Conservation (phyloP, 2,329 filamentous ascomycete genomes). For the Parascedosporium putredinis region DNA sequence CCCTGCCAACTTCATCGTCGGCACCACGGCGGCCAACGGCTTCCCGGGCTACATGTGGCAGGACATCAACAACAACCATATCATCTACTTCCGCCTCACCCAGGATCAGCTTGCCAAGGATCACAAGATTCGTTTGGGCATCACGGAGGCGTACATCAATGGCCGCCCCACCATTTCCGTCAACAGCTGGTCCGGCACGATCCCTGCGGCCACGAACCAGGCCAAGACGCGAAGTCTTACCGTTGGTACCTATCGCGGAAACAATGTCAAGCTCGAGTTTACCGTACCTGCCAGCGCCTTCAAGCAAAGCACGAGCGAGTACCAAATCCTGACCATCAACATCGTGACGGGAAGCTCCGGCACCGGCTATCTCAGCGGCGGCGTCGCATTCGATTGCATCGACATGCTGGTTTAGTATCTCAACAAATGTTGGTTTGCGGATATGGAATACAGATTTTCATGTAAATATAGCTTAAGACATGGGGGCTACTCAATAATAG, state of each 20-base stretch:
- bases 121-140: constrained; percentile 20
- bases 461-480: too few species aligned
- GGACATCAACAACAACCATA: constrained; percentile 28
- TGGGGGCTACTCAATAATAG: too few species aligned
- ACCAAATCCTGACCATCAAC: constrained; percentile 20
- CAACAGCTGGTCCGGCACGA: constrained; percentile 18
- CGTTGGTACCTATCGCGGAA: constrained; percentile 22
- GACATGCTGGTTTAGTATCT: constrained; percentile 16
- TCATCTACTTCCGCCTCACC: constrained; percentile 27
- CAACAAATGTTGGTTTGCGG: too few species aligned
- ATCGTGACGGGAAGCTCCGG: constrained; percentile 19
- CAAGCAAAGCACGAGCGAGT: constrained; percentile 17
- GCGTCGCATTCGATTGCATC: constrained; percentile 19
- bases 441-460: too few species aligned
- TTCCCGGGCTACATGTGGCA: constrained; percentile 32
- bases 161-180: constrained; percentile 21
- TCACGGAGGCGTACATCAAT: constrained; percentile 21
- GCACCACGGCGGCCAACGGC: constrained; percentile 20
- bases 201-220: constrained; percentile 19
- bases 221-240: constrained; percentile 21
- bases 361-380: constrained; percentile 18
- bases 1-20: constrained; percentile 23
- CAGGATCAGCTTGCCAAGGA: constrained; percentile 17
- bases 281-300: constrained; percentile 18
- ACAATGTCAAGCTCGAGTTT: constrained; percentile 19